A percentile compares a stretch with the other conserved stretches of the same genome.
Conservation (phyloP, 352 stramenopile genomes). For the Pythium dissimile region DNA sequence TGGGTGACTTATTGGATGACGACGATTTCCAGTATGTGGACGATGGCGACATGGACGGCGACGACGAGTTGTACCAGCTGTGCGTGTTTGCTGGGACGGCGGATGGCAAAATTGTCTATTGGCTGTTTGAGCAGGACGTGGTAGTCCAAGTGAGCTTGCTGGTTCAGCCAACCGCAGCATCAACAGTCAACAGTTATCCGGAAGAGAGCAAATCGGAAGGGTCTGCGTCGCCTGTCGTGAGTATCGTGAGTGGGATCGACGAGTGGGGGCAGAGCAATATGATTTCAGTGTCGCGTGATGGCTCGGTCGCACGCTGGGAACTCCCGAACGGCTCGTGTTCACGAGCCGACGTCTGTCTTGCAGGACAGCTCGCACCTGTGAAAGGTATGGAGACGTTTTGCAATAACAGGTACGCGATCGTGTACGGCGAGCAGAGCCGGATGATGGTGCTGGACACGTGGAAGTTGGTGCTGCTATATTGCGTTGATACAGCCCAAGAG, state of each 20-base stretch:
- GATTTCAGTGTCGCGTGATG: conserved; percentile 50
- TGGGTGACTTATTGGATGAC: conserved; percentile 14
- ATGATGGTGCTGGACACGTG: conserved; percentile 81
- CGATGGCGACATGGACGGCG: conserved; percentile 25
- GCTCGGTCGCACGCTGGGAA: conserved; percentile 57
- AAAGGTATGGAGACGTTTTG: conserved; percentile 72
- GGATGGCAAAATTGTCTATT: conserved; percentile 68
- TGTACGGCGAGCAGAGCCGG: conserved; percentile 63
- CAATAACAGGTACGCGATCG: conserved; percentile 64
- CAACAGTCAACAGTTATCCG: conserved; percentile 4
- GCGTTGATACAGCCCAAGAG: conserved; percentile 73
- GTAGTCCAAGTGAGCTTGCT: conserved; percentile 72
- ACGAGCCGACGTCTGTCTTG: conserved; percentile 44
- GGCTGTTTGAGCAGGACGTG: conserved; percentile 54
- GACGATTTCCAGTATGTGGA: conserved; percentile 42
- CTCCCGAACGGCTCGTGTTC: conserved; percentile 64
- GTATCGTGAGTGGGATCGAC: conserved; percentile 65
- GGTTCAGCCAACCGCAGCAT: conserved; percentile 24
- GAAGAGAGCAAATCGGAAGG: not conserved
- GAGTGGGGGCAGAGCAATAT: conserved; percentile 78
- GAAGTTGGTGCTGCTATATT: conserved; percentile 68
- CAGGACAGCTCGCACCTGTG: conserved; percentile 55
- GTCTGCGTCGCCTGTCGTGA: conserved; percentile 35
- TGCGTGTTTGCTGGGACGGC: conserved; percentile 69
- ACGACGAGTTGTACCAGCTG: conserved; percentile 42